Conservation (phyloP, 2,329 filamentous ascomycete species). For the Ascochyta viciae-villosae region DNA sequence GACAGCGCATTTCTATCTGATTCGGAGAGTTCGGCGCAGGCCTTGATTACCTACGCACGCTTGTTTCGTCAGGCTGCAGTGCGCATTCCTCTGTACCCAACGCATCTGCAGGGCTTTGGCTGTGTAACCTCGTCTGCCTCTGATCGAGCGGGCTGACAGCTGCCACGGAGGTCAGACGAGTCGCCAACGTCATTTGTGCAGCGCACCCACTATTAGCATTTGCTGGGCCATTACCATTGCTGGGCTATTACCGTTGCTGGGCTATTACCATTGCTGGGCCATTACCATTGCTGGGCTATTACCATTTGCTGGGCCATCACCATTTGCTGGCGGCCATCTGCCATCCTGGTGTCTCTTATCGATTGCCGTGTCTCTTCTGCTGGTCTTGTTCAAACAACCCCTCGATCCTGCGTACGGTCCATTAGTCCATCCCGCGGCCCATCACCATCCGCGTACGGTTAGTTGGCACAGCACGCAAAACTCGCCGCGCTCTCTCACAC, state of each 20-base stretch:
- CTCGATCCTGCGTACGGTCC: no score
- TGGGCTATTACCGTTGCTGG: not conserved
- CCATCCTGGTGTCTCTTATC: conserved; percentile 23
- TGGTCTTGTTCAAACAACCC: not conserved
- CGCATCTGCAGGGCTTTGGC: conserved; percentile 5
- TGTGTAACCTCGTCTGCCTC: conserved; percentile 10
- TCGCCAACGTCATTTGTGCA: conserved; percentile 17
- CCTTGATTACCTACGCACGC: conserved; percentile 18
- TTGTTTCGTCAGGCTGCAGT: not conserved
- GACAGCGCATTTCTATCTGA: conserved; percentile 40
- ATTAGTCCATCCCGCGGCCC: no score
- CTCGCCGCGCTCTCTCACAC: not conserved
- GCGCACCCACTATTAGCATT: not conserved
- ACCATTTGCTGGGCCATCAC: conserved; percentile 1
- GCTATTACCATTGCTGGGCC: conserved; percentile 10
- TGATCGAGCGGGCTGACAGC: conserved; percentile 9
- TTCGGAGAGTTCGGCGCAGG: conserved; percentile 45
- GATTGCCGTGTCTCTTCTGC: conserved; percentile 1
- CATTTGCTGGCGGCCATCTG: conserved; percentile 6
- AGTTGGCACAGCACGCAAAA: not conserved
- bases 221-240: no score
- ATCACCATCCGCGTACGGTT: no score
- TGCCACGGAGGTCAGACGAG: conserved; percentile 12
- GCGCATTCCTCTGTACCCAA: conserved; percentile 5
- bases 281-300: no score